Conservation (phyloP, 148 eudicot species). For the Spergularia bocconei region DNA sequence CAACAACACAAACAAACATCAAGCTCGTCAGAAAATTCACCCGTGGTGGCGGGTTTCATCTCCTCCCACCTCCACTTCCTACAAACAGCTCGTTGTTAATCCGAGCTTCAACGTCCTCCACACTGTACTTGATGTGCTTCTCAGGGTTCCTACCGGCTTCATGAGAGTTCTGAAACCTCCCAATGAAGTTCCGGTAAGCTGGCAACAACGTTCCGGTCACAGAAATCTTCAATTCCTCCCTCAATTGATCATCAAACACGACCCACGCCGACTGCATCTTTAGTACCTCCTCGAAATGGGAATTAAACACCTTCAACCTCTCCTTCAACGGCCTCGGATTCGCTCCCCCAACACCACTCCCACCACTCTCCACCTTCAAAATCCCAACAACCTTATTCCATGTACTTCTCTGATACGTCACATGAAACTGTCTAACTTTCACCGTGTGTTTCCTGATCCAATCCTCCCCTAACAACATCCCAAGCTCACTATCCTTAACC, state of each 20-base stretch:
- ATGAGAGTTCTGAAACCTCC: conserved; percentile 47
- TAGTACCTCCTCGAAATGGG: conserved; percentile 64
- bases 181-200: conserved; percentile 70
- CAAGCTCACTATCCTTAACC: conserved; percentile 76
- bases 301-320: conserved; percentile 70
- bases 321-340: conserved; percentile 53
- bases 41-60: conserved; percentile 14
- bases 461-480: conserved; percentile 75
- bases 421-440: conserved; percentile 68
- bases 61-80: conserved; percentile 41
- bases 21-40: conserved; percentile 4
- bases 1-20: conserved; percentile 2
- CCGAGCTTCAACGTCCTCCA: conserved; percentile 73
- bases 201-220: conserved; percentile 47
- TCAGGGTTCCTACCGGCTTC: conserved; percentile 74
- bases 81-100: conserved; percentile 61
- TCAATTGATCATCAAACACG: conserved; percentile 72
- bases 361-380: conserved; percentile 56
- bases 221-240: conserved; percentile 66
- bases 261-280: conserved; percentile 76
- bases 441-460: conserved; percentile 78
- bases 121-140: conserved; percentile 62
- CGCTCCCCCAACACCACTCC: conserved; percentile 37
- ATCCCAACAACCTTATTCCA: conserved; percentile 77
- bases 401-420: conserved; percentile 72